A percentile compares a stretch with the other conserved stretches of the same genome.
phyloP scores from a whole-genome alignment of 345 rosid species.

The Limnanthes douglasii region DNA sequence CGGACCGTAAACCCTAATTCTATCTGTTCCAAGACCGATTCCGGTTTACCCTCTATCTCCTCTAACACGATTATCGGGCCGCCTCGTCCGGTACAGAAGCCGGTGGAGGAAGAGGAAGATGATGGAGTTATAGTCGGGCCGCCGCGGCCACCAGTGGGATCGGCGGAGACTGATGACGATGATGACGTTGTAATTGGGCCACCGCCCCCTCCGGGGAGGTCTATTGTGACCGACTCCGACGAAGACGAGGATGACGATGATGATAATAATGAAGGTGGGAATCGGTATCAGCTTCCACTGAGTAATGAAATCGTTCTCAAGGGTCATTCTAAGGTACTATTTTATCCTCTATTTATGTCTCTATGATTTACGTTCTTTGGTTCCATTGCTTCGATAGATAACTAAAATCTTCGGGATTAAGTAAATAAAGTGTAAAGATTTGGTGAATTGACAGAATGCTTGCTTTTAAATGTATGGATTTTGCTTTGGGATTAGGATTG shows the following conservation, averaged over 20 bases:
- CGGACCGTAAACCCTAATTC: constrained; percentile 25
- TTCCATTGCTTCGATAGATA: background rate
- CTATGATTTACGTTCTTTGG: background rate
- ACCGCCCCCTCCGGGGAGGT: constrained; percentile 21
- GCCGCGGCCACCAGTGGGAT: constrained; percentile 6
- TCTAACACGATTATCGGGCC: constrained; percentile 15
- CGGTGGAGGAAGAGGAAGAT: constrained; percentile 7
- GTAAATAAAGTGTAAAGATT: background rate
- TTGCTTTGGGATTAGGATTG: background rate
- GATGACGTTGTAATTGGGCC: constrained; percentile 46
- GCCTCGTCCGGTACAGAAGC: constrained; percentile 15
- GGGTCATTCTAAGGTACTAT: constrained; percentile 67
- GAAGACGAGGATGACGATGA: constrained; percentile 30
- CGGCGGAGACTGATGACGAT: constrained; percentile 21
- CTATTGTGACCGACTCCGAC: constrained; percentile 21
- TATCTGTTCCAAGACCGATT: constrained; percentile 4
- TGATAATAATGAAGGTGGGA: constrained; percentile 32
- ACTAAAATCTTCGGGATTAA: background rate
- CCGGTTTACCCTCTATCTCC: constrained; percentile 6
- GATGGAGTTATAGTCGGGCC: constrained; percentile 37
- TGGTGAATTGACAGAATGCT: background rate
- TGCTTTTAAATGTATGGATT: background rate
- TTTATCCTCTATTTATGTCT: background rate
- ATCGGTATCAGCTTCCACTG: constrained; percentile 45
- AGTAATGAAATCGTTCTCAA: constrained; percentile 87